These are phyloP conservation scores for Auricularia cornea DNA, from an alignment of 768 basidiomycete species.

Conservation along the genomic window DNA sequence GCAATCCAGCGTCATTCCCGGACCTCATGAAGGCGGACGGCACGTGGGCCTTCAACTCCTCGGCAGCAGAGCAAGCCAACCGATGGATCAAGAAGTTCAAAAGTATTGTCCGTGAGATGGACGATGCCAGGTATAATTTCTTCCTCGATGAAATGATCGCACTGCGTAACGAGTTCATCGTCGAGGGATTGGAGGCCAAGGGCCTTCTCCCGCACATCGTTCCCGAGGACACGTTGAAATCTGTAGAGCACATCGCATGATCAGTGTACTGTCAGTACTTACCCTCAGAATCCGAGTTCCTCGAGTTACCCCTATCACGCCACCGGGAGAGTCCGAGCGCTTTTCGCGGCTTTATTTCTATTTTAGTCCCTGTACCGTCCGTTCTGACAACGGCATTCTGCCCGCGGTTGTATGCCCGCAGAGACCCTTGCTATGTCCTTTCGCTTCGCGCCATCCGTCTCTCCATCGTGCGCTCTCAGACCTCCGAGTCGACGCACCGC, in stretches of 20 bases:
- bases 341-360: no score
- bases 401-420: no score
- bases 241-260: not conserved
- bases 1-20: conserved; percentile 21
- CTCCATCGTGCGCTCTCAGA: no score
- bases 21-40: conserved; percentile 15
- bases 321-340: no score
- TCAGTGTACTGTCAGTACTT: no score
- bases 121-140: conserved; percentile 23
- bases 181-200: not conserved
- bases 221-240: not conserved
- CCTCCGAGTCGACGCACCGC: no score
- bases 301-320: no score
- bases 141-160: conserved; percentile 32
- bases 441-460: no score
- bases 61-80: conserved; percentile 28
- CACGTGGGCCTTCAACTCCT: conserved; percentile 27
- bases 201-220: not conserved
- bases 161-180: conserved; percentile 14
- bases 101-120: conserved; percentile 29
- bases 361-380: no score
- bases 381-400: no score
- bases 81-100: conserved; percentile 23
- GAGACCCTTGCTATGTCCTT: no score
- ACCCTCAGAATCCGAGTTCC: no score